These are phyloP conservation scores for Penicillium aurantiogriseum DNA, from an alignment of 2,329 filamentous ascomycete species.

Conservation along the genomic window DNA sequence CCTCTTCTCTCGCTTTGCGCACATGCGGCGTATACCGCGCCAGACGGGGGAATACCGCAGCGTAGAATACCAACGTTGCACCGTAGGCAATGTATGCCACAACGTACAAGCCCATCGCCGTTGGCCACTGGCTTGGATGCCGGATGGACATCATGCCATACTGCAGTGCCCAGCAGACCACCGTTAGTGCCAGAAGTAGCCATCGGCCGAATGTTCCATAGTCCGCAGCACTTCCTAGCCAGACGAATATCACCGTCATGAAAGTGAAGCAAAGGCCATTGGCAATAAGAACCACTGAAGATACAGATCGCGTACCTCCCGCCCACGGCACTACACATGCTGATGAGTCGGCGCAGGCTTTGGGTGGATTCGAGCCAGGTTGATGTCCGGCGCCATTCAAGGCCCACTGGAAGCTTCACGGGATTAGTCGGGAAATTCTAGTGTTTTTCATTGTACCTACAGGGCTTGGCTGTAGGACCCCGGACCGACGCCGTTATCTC, in stretches of 20 bases:
- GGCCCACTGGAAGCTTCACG: constrained; percentile 41
- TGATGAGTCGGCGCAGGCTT: constrained; percentile 33
- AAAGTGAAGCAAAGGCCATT: constrained; percentile 45
- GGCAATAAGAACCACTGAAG: constrained; percentile 43
- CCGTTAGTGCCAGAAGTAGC: constrained; percentile 42
- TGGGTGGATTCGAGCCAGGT: constrained; percentile 34
- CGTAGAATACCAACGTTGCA: constrained; percentile 45
- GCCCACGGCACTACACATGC: constrained; percentile 44
- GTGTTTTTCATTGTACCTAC: constrained; percentile 17
- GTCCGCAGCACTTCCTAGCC: constrained; percentile 44
- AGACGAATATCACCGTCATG: constrained; percentile 46
- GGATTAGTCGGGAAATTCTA: background rate
- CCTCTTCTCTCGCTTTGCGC: constrained; percentile 42
- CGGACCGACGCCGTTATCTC: constrained; percentile 46
- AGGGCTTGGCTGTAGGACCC: constrained; percentile 43
- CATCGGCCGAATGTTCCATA: constrained; percentile 45
- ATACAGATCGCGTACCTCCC: constrained; percentile 37
- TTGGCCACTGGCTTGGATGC: constrained; percentile 40
- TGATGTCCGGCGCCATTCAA: constrained; percentile 41
- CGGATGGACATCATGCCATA: constrained; percentile 43
- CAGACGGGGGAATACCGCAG: constrained; percentile 42
- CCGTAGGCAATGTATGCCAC: constrained; percentile 43
- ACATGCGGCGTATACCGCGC: constrained; percentile 44
- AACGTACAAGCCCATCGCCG: constrained; percentile 44
- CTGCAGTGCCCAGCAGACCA: constrained; percentile 44